A percentile compares a stretch with the other conserved stretches of the same genome.
Conservation (phyloP, 108 stramenopile genomes). For the Cyclostephanos invisitatus region DNA sequence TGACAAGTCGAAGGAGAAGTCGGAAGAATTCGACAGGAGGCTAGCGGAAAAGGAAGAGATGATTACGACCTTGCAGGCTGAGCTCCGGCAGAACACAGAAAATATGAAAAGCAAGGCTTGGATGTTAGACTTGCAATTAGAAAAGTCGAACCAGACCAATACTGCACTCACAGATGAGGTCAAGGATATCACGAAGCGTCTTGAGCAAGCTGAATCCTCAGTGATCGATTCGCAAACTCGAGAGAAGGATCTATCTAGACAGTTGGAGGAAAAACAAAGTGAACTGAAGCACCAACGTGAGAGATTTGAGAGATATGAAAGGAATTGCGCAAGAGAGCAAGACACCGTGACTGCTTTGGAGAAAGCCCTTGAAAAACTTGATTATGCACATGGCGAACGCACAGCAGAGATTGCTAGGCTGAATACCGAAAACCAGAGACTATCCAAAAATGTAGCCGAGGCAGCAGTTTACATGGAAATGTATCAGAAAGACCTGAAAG, state of each 20-base stretch:
- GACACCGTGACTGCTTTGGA: constrained; percentile 40
- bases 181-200: constrained; percentile 18
- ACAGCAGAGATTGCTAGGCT: constrained; percentile 28
- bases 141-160: constrained; percentile 21
- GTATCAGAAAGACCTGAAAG: constrained; percentile 34
- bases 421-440: constrained; percentile 26
- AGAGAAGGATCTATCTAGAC: constrained; percentile 21
- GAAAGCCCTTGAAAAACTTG: constrained; percentile 36
- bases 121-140: constrained; percentile 21
- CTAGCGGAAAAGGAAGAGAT: constrained; percentile 18
- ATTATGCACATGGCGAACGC: constrained; percentile 25
- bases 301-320: constrained; percentile 32
- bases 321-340: constrained; percentile 37
- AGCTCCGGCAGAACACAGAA: constrained; percentile 10
- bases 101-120: constrained; percentile 24
- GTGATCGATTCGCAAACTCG: constrained; percentile 21
- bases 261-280: constrained; percentile 25
- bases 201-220: constrained; percentile 18
- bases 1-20: constrained; percentile 6
- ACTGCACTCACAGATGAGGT: constrained; percentile 22
- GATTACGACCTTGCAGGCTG: constrained; percentile 13
- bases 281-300: constrained; percentile 20
- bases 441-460: constrained; percentile 35
- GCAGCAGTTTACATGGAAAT: constrained; percentile 31
- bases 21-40: constrained; percentile 11